Conservation (phyloP, 257 asterid species). For the Salvia splendens region DNA sequence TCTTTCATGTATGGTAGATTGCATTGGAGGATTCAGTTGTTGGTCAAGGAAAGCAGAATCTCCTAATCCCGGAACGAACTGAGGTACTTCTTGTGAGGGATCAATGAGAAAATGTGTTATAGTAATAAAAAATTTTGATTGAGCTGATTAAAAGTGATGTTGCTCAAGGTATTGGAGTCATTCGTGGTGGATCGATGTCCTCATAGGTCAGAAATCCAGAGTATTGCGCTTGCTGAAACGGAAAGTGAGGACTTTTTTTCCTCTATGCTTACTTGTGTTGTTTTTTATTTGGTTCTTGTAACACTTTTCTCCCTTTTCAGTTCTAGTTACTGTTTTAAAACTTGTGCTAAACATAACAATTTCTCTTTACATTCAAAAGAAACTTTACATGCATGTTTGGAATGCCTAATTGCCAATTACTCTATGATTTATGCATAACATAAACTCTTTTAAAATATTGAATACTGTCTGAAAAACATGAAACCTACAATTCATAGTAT, state of each 20-base stretch:
- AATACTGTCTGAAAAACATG: not conserved
- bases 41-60: slow-evolving; percentile 76
- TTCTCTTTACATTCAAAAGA: not conserved
- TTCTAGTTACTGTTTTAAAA: slow-evolving; percentile 9
- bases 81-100: slow-evolving; percentile 43
- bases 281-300: slow-evolving; percentile 3
- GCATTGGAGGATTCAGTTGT: slow-evolving; percentile 61
- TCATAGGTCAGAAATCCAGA: slow-evolving; percentile 85
- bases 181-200: slow-evolving; percentile 73
- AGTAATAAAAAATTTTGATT: slow-evolving; percentile 8
- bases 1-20: slow-evolving; percentile 44
- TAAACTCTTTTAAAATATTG: not conserved
- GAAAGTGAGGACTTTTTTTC: slow-evolving; percentile 50
- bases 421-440: not conserved
- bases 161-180: slow-evolving; percentile 69
- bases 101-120: slow-evolving; percentile 6
- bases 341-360: not conserved
- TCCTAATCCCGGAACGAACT: slow-evolving; percentile 76
- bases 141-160: slow-evolving; percentile 29
- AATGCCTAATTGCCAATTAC: not conserved
- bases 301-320: not conserved
- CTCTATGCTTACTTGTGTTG: not conserved
- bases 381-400: not conserved
- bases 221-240: slow-evolving; percentile 65
- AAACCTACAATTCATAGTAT: not conserved